Conservation (phyloP, 768 basidiomycete genomes). For the Russula sp. region DNA sequence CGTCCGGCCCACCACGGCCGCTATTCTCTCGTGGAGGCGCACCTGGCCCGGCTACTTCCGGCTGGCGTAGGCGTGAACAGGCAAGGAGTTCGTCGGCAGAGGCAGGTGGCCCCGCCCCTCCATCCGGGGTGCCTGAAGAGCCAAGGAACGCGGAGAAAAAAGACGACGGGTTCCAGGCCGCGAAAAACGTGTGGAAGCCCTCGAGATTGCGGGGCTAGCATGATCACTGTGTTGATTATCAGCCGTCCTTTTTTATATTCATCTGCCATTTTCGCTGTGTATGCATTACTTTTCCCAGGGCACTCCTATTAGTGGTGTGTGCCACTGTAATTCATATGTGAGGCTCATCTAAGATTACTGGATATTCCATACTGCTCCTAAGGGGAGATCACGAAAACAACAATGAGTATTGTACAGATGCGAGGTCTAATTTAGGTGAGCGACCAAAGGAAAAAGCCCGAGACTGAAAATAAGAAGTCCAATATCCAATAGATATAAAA, state of each 20-base stretch:
- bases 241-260: background rate
- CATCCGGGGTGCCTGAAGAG: conserved; percentile 11
- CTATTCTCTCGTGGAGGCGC: conserved; percentile 32
- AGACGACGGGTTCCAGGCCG: conserved; percentile 71
- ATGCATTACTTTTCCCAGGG: background rate
- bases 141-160: conserved; percentile 45
- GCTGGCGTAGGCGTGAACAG: conserved; percentile 60
- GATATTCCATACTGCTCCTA: conserved; percentile 14
- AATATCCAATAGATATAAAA: background rate
- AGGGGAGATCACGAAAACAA: conserved; percentile 16
- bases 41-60: conserved; percentile 35
- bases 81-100: conserved; percentile 41
- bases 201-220: conserved; percentile 31
- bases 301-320: background rate
- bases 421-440: conserved; percentile 17
- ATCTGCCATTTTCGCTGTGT: conserved; percentile 1
- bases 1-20: conserved; percentile 34
- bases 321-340: background rate
- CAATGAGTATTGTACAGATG: conserved; percentile 26
- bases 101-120: conserved; percentile 40
- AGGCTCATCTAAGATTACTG: conserved; percentile 16
- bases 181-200: conserved; percentile 42
- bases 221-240: background rate
- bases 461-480: background rate
- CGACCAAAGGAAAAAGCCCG: background rate